A percentile compares a stretch with the other conserved stretches of the same genome.
phyloP scores from a whole-genome alignment of 75 land plant genomes.

The Cryptomeria japonica region DNA sequence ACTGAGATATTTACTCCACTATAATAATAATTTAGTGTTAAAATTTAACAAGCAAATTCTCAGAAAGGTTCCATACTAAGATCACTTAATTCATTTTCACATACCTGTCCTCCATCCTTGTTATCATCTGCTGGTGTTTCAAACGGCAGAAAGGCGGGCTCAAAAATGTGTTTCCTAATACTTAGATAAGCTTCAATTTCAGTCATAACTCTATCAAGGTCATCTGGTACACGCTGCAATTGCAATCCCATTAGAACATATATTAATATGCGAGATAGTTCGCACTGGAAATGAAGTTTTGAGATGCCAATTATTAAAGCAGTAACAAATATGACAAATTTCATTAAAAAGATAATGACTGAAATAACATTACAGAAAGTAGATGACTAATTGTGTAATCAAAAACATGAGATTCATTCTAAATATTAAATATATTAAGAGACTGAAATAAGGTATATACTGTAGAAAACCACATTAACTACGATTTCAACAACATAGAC shows the following conservation, averaged over 20 bases:
- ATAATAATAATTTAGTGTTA: background rate
- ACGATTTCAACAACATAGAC: background rate
- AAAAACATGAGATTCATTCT: background rate
- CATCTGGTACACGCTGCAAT: constrained; percentile 88
- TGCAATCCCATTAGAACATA: background rate
- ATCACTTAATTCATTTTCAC: background rate
- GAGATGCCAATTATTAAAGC: background rate
- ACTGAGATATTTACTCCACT: background rate
- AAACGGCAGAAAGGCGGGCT: constrained; percentile 42
- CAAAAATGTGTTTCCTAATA: constrained; percentile 60
- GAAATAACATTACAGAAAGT: background rate
- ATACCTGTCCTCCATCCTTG: constrained; percentile 10
- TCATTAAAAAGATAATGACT: background rate
- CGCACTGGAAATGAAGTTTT: background rate
- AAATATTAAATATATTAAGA: too few species aligned
- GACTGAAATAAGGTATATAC: background rate
- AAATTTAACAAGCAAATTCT: background rate
- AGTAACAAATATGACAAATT: background rate
- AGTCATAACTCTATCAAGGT: constrained; percentile 85
- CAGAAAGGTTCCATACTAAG: background rate
- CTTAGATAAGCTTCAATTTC: constrained; percentile 91
- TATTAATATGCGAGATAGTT: background rate
- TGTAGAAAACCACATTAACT: background rate
- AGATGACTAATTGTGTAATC: background rate
- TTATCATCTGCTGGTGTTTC: constrained; percentile 2